phyloP scores from a whole-genome alignment of 2,329 filamentous ascomycete species.

The Microsporum audouinii region DNA sequence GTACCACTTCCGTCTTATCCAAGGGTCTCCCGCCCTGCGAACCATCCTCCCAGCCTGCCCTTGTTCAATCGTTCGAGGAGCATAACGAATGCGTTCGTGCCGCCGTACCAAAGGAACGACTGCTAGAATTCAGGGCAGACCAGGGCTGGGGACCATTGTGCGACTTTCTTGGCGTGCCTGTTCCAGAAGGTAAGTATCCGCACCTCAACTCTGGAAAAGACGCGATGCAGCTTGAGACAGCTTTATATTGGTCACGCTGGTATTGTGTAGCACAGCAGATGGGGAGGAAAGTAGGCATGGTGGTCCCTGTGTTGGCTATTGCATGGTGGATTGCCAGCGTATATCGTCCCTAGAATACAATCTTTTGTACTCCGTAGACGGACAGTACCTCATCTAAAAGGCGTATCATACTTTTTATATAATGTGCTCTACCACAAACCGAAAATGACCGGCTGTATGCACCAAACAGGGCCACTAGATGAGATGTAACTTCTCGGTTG shows the following conservation, averaged over 20 bases:
- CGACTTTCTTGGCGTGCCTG: slow-evolving; percentile 28
- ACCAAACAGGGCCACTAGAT: background rate
- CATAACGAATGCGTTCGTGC: slow-evolving; percentile 44
- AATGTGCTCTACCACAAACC: too few species aligned
- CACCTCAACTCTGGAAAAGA: slow-evolving; percentile 15
- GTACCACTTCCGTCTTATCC: background rate
- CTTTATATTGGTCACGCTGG: background rate
- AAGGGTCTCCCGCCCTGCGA: background rate
- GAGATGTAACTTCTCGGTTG: background rate
- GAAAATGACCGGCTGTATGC: background rate
- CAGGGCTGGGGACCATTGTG: slow-evolving; percentile 41
- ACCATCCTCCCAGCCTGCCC: background rate
- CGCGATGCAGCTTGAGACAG: background rate
- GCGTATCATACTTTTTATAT: too few species aligned
- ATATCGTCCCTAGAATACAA: background rate
- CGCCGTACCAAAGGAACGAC: slow-evolving; percentile 38
- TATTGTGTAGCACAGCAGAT: background rate
- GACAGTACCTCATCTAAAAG: too few species aligned
- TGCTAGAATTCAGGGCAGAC: slow-evolving; percentile 44
- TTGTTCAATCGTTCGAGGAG: slow-evolving; percentile 15
- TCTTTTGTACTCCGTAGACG: background rate
- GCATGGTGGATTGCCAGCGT: background rate
- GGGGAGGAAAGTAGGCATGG: background rate
- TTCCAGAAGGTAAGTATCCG: slow-evolving; percentile 28
- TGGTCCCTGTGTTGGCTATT: background rate